These are phyloP conservation scores for Reticulascus tulasneorum DNA, from an alignment of 2,329 filamentous ascomycete species.

Conservation along the genomic window DNA sequence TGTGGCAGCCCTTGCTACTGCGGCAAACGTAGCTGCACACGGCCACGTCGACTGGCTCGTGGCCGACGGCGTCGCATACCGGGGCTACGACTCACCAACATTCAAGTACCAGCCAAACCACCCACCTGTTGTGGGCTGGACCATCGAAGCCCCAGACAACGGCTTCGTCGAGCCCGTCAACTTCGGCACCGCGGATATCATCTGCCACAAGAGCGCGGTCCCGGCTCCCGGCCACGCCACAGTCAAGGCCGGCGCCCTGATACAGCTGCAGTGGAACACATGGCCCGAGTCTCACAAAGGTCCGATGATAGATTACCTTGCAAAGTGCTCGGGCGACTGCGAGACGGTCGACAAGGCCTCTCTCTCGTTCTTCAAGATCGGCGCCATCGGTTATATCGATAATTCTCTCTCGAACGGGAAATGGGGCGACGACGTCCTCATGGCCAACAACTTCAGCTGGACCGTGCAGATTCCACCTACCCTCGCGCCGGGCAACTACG, in stretches of 20 bases:
- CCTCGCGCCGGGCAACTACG: conserved; percentile 48
- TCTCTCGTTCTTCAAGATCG: conserved; percentile 58
- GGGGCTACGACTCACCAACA: conserved; percentile 39
- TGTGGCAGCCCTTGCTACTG: conserved; percentile 13
- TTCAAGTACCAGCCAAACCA: conserved; percentile 17
- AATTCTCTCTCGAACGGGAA: conserved; percentile 36
- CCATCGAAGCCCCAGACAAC: conserved; percentile 31
- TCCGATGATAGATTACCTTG: conserved; percentile 58
- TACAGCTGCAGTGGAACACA: conserved; percentile 60
- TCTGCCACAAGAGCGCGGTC: conserved; percentile 41
- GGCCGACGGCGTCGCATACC: conserved; percentile 26
- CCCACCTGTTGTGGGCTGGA: conserved; percentile 24
- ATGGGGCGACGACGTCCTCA: conserved; percentile 55
- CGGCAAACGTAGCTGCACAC: conserved; percentile 21
- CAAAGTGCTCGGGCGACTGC: conserved; percentile 49
- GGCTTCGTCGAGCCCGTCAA: conserved; percentile 42
- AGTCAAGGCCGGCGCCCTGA: conserved; percentile 53
- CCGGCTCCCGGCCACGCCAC: conserved; percentile 34
- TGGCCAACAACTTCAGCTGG: conserved; percentile 43
- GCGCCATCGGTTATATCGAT: conserved; percentile 45
- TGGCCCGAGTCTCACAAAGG: conserved; percentile 64
- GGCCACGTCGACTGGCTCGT: conserved; percentile 27
- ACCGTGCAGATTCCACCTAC: conserved; percentile 41
- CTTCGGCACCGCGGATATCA: conserved; percentile 37
- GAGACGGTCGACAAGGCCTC: conserved; percentile 43